A percentile compares a stretch with the other conserved stretches of the same genome.
phyloP scores from a whole-genome alignment of 2,329 filamentous ascomycete genomes.

The Aspergillus transmontanensis region DNA sequence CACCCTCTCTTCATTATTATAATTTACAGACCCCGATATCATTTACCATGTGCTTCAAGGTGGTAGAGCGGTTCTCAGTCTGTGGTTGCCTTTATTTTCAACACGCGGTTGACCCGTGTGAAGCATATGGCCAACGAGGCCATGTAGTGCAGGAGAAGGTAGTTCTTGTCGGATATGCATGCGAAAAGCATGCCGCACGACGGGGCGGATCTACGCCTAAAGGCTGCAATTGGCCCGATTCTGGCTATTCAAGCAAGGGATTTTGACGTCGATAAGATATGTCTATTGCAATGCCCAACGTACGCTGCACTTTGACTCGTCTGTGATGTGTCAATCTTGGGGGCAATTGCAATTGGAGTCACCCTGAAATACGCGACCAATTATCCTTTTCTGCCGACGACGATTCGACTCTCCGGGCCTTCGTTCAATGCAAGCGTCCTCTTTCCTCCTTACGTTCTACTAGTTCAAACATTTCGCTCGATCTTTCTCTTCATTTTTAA shows the following conservation, averaged over 20 bases:
- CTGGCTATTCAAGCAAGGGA: conserved; percentile 30
- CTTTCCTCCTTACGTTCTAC: neutral
- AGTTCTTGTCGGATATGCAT: conserved; percentile 82
- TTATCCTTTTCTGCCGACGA: neutral
- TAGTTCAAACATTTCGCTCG: neutral
- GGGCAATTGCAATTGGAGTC: neutral
- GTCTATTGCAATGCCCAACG: neutral
- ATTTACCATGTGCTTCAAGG: conserved; percentile 77
- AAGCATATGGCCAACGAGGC: conserved; percentile 71
- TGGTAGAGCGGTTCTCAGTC: conserved; percentile 82
- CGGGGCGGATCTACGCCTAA: conserved; percentile 4
- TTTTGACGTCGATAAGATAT: conserved; percentile 8
- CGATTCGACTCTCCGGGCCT: neutral
- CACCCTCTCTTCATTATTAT: neutral
- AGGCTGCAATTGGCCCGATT: conserved; percentile 24
- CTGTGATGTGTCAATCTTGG: neutral
- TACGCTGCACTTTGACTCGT: neutral
- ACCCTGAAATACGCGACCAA: neutral
- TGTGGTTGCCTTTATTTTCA: conserved; percentile 88
- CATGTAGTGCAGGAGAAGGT: conserved; percentile 73
- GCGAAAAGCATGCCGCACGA: conserved; percentile 55
- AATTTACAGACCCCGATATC: neutral
- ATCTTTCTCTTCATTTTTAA: neutral
- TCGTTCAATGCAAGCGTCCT: neutral
- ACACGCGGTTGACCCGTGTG: conserved; percentile 82